Evolutionary conservation across 2,329 filamentous ascomycete genomes (phyloP).

Genomic region (Stachybotrys chlorohalonatus): DNA sequence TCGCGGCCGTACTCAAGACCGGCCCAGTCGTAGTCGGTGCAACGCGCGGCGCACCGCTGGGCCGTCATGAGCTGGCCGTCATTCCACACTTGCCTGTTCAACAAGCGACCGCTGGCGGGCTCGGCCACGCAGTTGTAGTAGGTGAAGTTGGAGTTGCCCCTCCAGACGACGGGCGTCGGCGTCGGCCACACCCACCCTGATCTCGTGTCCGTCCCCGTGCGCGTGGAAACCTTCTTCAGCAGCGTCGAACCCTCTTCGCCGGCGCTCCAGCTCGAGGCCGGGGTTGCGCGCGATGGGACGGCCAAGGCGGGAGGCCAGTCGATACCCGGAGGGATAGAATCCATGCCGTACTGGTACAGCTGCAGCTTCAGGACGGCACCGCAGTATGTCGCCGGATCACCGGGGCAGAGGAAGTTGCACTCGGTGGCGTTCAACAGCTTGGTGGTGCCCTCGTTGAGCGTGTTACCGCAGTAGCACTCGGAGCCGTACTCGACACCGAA

Average conservation of each 20-base stretch:
- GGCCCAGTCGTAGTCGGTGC: conserved; percentile 22
- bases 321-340: not conserved
- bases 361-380: conserved; percentile 11
- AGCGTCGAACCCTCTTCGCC: too few relatives aligned
- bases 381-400: conserved; percentile 12
- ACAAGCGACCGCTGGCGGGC: conserved; percentile 20
- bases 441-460: conserved; percentile 5
- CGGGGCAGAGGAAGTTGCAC: conserved; percentile 16
- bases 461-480: conserved; percentile 24
- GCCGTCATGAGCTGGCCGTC: conserved; percentile 22
- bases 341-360: not conserved
- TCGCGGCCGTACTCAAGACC: conserved; percentile 28
- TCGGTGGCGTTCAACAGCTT: conserved; percentile 8
- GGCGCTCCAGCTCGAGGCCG: not conserved
- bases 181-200: not conserved
- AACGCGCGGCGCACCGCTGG: conserved; percentile 21
- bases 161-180: conserved; percentile 12
- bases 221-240: too few relatives aligned
- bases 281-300: not conserved
- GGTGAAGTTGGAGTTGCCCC: conserved; percentile 26
- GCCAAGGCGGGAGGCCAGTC: too few relatives aligned
- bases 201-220: too few relatives aligned
- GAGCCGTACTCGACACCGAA: conserved; percentile 24
- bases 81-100: conserved; percentile 19
- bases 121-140: conserved; percentile 26